Evolutionary conservation across 306 rosid species (phyloP).

Genomic region (Clitoria ternatea): DNA sequence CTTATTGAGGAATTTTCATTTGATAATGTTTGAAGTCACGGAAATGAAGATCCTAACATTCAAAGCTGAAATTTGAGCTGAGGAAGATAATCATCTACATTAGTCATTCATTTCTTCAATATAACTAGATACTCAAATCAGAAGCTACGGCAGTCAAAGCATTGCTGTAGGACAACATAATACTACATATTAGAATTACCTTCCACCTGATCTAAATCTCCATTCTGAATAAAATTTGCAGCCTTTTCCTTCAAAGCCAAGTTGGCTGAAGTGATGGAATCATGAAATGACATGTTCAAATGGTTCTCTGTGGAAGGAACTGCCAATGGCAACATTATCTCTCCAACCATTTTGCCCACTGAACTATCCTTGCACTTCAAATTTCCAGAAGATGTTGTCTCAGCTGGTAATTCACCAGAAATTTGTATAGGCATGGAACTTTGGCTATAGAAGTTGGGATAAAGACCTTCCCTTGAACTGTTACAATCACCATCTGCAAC

Average conservation of each 20-base stretch:
- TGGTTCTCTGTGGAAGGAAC: constrained; percentile 28
- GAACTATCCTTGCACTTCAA: constrained; percentile 19
- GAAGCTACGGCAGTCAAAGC: constrained; percentile 6
- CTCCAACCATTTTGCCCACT: constrained; percentile 30
- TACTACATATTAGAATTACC: constrained; percentile 40
- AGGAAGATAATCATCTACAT: background rate
- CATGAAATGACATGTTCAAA: constrained; percentile 21
- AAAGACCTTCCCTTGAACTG: constrained; percentile 29
- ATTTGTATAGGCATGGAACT: constrained; percentile 30
- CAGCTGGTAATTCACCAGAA: constrained; percentile 26
- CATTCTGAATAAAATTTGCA: constrained; percentile 69
- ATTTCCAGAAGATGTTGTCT: constrained; percentile 26
- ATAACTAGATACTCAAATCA: constrained; percentile 25
- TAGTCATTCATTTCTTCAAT: background rate
- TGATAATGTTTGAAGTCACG: constrained; percentile 8
- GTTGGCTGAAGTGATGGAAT: constrained; percentile 26
- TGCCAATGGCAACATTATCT: constrained; percentile 17
- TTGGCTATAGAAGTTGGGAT: constrained; percentile 15
- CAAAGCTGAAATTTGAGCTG: background rate
- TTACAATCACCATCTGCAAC: constrained; percentile 22
- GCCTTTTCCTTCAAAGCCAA: constrained; percentile 62
- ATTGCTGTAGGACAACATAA: background rate
- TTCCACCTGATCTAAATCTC: constrained; percentile 66
- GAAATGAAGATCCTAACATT: background rate
- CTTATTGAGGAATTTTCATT: background rate